Base-by-base conservation (phyloP, 2,329 filamentous ascomycete species). In the Berkeleyomyces rouxiae region DNA sequence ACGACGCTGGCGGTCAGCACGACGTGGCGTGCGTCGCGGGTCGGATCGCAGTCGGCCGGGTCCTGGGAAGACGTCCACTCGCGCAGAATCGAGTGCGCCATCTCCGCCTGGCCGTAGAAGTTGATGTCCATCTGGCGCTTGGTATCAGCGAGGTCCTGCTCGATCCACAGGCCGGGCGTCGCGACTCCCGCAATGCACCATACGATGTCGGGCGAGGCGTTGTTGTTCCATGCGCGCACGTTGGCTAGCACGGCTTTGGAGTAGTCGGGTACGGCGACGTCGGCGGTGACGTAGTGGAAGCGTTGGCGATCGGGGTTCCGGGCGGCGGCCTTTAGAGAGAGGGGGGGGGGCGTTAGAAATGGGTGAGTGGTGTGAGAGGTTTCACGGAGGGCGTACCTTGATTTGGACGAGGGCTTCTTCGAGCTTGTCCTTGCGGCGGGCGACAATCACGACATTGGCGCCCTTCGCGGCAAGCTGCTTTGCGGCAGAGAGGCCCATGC, bases 81-180 rank as follows among this genome's bases (percentile, higher is more conserved):
- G 60, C 80, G 81, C 65, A 96, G 75, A 16, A 87, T 83, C 23
- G 88, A 84, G 71, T 95, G 90, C 44, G 90, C 86, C 74, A 95
- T 88, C 72, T 95, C 93, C 47, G 86, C 86, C 39, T 85, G 84
- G 58, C 89, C 88, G 80, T 86, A 96, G 76, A 89, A 97, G 74
- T 96, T 92, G 68, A 92, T 82, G 70, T 96, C 89, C 89, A 96
- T 96, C 72, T 95, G 89, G 67, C 79, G 77, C 49, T 86, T 81
- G 67, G 90, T 76, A 9, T 80, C 81, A 6, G 83, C 75, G 61
- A 88, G 76, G 7, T 86, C 79, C 46, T 83, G 83, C 65, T 96
- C 88, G 67, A 88, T 73, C 75, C 92, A 95, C 65, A 95, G 85
- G 43, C 82, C 79, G 0, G 91, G 91, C 13, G 77, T 79, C 4